Percentiles rank a stretch among this genome's conserved stretches.
phyloP scores from a whole-genome alignment of 306 rosid genomes.

The Biancaea sappan region DNA sequence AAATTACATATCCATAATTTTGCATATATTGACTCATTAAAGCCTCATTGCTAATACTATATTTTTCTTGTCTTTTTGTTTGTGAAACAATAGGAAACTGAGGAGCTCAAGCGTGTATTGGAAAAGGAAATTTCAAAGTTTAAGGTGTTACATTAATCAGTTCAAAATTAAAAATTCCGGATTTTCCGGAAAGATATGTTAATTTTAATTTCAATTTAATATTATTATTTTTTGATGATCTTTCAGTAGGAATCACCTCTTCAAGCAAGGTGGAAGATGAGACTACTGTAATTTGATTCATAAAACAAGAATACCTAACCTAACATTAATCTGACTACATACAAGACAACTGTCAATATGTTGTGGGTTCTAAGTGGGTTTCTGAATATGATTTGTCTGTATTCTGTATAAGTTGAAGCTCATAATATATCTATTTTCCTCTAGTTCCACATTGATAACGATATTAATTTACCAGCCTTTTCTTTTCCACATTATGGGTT shows the following conservation, averaged over 20 bases:
- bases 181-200: conserved; percentile 21
- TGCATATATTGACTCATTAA: neutral
- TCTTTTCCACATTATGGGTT: neutral
- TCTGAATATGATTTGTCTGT: neutral
- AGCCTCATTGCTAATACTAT: neutral
- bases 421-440: neutral
- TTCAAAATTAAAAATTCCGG: conserved; percentile 17
- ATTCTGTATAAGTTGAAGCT: neutral
- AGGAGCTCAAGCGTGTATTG: conserved; percentile 77
- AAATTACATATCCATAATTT: neutral
- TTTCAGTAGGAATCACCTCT: neutral
- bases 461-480: neutral
- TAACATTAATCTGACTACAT: neutral
- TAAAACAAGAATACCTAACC: neutral
- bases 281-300: neutral
- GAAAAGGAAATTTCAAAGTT: conserved; percentile 69
- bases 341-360: neutral
- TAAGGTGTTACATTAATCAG: conserved; percentile 51
- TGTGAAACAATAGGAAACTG: conserved; percentile 73
- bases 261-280: conserved; percentile 16
- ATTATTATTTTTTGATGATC: conserved; percentile 16
- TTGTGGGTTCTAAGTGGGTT: neutral
- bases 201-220: no score
- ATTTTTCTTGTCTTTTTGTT: conserved; percentile 18
- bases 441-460: neutral